Conservation (phyloP, 305 asterid genomes). For the Rubia balearica region DNA sequence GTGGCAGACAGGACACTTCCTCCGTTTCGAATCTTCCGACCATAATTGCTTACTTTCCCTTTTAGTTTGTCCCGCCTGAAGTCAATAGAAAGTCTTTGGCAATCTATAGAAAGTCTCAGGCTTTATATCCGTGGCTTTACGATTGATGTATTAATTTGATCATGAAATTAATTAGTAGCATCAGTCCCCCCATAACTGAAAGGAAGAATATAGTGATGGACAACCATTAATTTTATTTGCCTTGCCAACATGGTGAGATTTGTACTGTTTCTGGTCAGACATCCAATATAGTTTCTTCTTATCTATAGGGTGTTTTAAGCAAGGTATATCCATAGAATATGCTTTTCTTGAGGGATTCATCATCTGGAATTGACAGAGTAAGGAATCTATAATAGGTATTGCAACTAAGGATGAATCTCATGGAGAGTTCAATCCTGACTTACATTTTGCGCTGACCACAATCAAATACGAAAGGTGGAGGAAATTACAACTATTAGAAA, state of each 20-base stretch:
- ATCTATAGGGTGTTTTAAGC: not conserved
- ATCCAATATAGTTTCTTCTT: not conserved
- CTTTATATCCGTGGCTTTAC: too few relatives aligned
- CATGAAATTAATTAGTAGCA: too few relatives aligned
- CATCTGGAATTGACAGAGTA: not conserved
- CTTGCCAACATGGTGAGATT: not conserved
- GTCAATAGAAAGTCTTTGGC: too few relatives aligned
- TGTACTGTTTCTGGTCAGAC: not conserved
- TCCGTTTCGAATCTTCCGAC: too few relatives aligned
- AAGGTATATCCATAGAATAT: slow-evolving; percentile 7
- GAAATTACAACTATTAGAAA: not conserved
- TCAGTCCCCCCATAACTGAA: too few relatives aligned
- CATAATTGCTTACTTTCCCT: not conserved
- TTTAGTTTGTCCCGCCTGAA: not conserved
- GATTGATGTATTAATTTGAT: too few relatives aligned
- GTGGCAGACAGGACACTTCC: too few relatives aligned
- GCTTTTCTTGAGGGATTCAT: slow-evolving; percentile 6
- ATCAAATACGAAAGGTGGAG: not conserved
- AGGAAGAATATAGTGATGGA: not conserved
- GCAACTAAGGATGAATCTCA: not conserved
- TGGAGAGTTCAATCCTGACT: not conserved
- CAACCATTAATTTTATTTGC: not conserved
- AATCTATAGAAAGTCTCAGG: too few relatives aligned
- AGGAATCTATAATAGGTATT: too few relatives aligned
- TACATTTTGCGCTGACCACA: not conserved